Base-by-base conservation (phyloP, 768 basidiomycete genomes). In the Mycena crocata region DNA sequence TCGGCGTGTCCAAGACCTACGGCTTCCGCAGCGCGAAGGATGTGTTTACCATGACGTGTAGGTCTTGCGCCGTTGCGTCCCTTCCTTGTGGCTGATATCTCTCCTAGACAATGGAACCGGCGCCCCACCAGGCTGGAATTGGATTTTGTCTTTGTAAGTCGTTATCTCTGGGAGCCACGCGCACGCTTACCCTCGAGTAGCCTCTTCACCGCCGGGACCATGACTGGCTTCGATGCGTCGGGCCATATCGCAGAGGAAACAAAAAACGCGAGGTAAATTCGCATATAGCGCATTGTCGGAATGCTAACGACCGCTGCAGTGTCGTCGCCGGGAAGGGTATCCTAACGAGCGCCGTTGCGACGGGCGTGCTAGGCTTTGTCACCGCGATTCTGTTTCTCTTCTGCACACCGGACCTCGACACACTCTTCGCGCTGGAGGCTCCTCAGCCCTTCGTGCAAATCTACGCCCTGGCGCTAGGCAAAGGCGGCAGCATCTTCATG, bases 391-490 rank as follows among this genome's bases (percentile, higher is more conserved):
- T 95, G 19, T 94, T 94, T 81, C 79, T 96, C 35, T 95, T 94
- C 77, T 95, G 93, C 78, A 90, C 89, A 3, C 94, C 94, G 4
- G 89, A 93, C 73, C 82, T 94, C 65, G 86, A 93, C 70, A 85
- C 86, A 0, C 78, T 96, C 31, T 95, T 95, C 75, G 78, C 89
- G 5, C 82, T 96, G 23, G 80, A 87, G 31, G 93, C 95, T 0
- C 95, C 95, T 0, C 95, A 98, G 73, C 95, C 96, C 0, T 98
- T 96, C 69, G 95, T 96, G 15, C 92, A 90, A 71, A 84, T 98
- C 15, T 97, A 96, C 75, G 90, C 90, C 1, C 78, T 94, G 58
- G 94, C 96, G 1, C 79, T 97, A 5, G 95, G 95, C 9, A 90
- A 86, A 73, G 89, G 88, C 15, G 89, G 88, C 0, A 91, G 93